phyloP scores from a whole-genome alignment of 176 grass and related monocot species.

The Secale cereale region DNA sequence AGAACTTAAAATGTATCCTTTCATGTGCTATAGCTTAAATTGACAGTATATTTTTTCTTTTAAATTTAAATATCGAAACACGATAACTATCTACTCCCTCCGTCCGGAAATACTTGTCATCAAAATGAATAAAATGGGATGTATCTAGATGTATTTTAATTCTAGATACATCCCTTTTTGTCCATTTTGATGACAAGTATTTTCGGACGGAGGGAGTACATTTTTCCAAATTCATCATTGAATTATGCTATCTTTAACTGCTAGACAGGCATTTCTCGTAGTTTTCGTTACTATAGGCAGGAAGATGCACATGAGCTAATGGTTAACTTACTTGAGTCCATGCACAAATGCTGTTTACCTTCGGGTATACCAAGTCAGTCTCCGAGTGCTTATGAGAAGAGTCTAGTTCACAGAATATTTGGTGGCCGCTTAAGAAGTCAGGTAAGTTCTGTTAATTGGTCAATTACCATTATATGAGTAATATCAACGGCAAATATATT shows the following conservation, averaged over 20 bases:
- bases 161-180: too few relatives aligned
- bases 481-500: not conserved
- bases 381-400: constrained; percentile 74
- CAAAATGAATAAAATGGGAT: too few relatives aligned
- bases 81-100: not conserved
- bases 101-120: too few relatives aligned
- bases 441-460: constrained; percentile 27
- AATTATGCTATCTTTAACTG: constrained; percentile 32
- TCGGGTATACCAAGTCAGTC: constrained; percentile 72
- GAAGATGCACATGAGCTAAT: constrained; percentile 93
- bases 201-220: too few relatives aligned
- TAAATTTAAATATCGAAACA: not conserved
- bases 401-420: constrained; percentile 83
- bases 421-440: constrained; percentile 81
- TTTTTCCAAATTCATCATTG: constrained; percentile 1
- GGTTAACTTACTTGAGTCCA: constrained; percentile 82
- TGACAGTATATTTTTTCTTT: constrained; percentile 15
- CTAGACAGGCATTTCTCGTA: constrained; percentile 58
- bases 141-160: too few relatives aligned
- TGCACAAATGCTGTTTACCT: constrained; percentile 83
- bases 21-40: not conserved
- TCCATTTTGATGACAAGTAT: too few relatives aligned
- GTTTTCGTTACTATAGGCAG: constrained; percentile 67
- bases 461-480: not conserved
- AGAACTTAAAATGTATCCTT: constrained; percentile 81